Evolutionary conservation across 306 rosid species (phyloP).

Genomic region (Cucurbita maxima): DNA sequence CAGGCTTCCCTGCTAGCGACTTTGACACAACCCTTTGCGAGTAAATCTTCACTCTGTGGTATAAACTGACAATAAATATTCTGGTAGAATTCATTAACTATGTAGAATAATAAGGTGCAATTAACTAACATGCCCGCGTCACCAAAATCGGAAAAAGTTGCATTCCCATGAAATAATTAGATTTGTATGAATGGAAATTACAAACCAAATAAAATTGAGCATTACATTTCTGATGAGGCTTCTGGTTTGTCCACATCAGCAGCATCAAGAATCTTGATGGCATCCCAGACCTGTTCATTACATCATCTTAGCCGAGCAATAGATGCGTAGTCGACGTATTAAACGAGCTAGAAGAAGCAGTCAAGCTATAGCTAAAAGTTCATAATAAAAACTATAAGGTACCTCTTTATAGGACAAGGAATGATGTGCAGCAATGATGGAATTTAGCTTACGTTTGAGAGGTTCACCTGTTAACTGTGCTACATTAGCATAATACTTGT

Average conservation of each 20-base stretch:
- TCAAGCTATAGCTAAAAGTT: not conserved
- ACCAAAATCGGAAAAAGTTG: not conserved
- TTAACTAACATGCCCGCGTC: not conserved
- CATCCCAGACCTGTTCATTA: conserved; percentile 48
- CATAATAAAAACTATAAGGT: not conserved
- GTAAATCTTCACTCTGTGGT: conserved; percentile 53
- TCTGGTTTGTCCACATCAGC: conserved; percentile 48
- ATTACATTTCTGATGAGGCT: conserved; percentile 36
- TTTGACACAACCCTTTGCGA: conserved; percentile 52
- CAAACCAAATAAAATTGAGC: not conserved
- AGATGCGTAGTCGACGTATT: not conserved
- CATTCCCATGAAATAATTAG: not conserved
- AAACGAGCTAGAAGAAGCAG: not conserved
- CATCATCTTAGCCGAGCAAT: not conserved
- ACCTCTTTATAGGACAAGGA: conserved; percentile 38
- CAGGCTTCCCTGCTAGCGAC: conserved; percentile 43
- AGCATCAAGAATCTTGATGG: conserved; percentile 67
- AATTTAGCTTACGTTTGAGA: conserved; percentile 31
- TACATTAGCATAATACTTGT: conserved; percentile 26
- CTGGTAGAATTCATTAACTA: not conserved
- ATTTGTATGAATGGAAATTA: not conserved
- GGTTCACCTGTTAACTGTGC: conserved; percentile 28
- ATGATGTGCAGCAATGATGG: conserved; percentile 36
- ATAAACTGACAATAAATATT: not conserved
- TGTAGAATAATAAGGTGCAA: not conserved